Conservation (phyloP, 768 basidiomycete genomes). For the Hirschioporus abietinus region DNA sequence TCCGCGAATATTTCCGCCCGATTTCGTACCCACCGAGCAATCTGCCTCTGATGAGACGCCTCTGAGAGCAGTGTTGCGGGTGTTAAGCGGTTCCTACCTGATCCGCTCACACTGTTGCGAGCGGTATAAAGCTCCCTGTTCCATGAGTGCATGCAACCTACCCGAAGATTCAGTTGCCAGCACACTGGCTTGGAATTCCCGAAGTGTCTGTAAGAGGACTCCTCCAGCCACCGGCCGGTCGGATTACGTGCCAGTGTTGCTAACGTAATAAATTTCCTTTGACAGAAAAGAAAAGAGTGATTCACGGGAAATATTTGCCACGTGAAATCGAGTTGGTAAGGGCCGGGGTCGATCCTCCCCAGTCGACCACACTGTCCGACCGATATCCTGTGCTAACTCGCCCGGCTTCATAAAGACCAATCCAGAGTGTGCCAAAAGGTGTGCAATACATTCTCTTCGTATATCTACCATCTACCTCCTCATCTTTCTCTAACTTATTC, state of each 20-base stretch:
- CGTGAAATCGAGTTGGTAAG: neutral
- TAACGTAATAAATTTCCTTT: neutral
- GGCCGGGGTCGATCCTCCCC: neutral
- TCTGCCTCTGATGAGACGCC: neutral
- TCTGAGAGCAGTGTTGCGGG: neutral
- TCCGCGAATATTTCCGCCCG: neutral
- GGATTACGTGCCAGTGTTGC: no score
- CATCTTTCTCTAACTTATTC: neutral
- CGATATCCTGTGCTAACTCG: constrained; percentile 1
- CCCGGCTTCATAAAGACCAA: neutral
- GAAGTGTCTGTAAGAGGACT: neutral
- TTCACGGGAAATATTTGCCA: neutral
- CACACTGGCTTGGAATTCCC: neutral
- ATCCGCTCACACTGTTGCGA: neutral
- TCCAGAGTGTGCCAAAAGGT: neutral
- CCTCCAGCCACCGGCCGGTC: neutral
- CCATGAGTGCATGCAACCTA: neutral
- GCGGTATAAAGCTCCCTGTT: neutral
- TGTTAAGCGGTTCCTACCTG: neutral
- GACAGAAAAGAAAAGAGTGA: neutral
- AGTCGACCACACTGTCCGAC: neutral
- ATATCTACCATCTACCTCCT: neutral
- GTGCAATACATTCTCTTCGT: neutral
- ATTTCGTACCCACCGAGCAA: neutral
- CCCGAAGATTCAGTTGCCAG: neutral